phyloP scores from a whole-genome alignment of 331 rosid genomes.

The Erythrophleum ivorense region DNA sequence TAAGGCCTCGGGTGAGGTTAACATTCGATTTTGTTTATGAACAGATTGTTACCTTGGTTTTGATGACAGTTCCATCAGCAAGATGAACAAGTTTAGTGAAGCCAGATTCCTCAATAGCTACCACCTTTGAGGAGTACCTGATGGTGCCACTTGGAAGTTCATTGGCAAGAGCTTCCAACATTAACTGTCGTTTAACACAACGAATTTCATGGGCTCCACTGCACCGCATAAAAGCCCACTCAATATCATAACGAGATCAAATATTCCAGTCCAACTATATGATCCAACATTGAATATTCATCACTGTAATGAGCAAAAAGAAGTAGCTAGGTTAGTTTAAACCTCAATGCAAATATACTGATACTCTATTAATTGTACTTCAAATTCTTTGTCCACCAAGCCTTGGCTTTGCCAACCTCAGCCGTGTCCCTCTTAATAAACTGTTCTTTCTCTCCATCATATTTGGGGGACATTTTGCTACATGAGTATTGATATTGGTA shows the following conservation, averaged over 20 bases:
- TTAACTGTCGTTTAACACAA: conserved; percentile 52
- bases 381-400: too few species aligned
- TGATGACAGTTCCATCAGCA: conserved; percentile 62
- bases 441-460: too few species aligned
- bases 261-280: background rate
- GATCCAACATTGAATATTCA: background rate
- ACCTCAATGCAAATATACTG: background rate
- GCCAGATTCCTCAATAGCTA: conserved; percentile 64
- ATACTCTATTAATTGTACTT: too few species aligned
- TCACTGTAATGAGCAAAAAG: background rate
- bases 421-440: too few species aligned
- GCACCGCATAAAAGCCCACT: conserved; percentile 23
- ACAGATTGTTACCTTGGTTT: conserved; percentile 55
- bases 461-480: too few species aligned
- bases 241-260: background rate
- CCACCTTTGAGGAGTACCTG: conserved; percentile 67
- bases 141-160: conserved; percentile 71
- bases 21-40: too few species aligned
- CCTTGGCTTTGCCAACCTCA: too few species aligned
- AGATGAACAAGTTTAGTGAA: conserved; percentile 65
- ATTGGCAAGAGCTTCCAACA: conserved; percentile 63
- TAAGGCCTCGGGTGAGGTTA: too few species aligned
- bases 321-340: background rate
- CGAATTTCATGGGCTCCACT: conserved; percentile 60
- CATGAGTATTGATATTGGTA: too few species aligned